A percentile compares a stretch with the other conserved stretches of the same genome.
phyloP scores from a whole-genome alignment of 1,284 basidiomycete species.

The Ustilago vetiveriae region DNA sequence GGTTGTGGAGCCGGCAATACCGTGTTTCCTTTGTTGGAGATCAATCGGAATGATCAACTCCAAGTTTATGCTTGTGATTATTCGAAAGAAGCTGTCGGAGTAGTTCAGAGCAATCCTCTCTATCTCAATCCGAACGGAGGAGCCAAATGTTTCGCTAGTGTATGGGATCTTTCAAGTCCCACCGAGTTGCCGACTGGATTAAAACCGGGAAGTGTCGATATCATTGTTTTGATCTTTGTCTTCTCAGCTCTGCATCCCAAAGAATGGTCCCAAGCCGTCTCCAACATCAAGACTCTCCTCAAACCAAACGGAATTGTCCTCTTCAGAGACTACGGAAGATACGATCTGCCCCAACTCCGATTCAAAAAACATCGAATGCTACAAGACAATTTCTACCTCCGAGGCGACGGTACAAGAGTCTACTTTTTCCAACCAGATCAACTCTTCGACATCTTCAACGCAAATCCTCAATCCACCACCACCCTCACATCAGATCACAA shows the following conservation, averaged over 20 bases:
- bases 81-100: slow-evolving; percentile 83
- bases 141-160: slow-evolving; percentile 76
- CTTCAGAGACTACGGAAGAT: slow-evolving; percentile 91
- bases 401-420: slow-evolving; percentile 89
- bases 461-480: slow-evolving; percentile 28
- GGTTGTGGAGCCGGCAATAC: slow-evolving; percentile 79
- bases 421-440: slow-evolving; percentile 64
- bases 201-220: slow-evolving; percentile 75
- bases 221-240: slow-evolving; percentile 93
- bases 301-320: slow-evolving; percentile 87
- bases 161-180: slow-evolving; percentile 83
- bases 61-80: slow-evolving; percentile 87
- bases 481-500: too few relatives aligned
- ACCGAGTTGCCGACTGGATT: slow-evolving; percentile 41
- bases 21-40: slow-evolving; percentile 84
- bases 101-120: slow-evolving; percentile 75
- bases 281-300: slow-evolving; percentile 81
- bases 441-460: slow-evolving; percentile 57
- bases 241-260: slow-evolving; percentile 90
- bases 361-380: slow-evolving; percentile 88
- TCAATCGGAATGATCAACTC: slow-evolving; percentile 84
- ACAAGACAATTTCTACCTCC: slow-evolving; percentile 78
- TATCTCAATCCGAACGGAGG: slow-evolving; percentile 19
- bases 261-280: slow-evolving; percentile 86
- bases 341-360: slow-evolving; percentile 87